Evolutionary conservation across 2,329 filamentous ascomycete species (phyloP), one percentile per base, ranked within the genome.

Genomic region (Cladosporium sp.): DNA sequence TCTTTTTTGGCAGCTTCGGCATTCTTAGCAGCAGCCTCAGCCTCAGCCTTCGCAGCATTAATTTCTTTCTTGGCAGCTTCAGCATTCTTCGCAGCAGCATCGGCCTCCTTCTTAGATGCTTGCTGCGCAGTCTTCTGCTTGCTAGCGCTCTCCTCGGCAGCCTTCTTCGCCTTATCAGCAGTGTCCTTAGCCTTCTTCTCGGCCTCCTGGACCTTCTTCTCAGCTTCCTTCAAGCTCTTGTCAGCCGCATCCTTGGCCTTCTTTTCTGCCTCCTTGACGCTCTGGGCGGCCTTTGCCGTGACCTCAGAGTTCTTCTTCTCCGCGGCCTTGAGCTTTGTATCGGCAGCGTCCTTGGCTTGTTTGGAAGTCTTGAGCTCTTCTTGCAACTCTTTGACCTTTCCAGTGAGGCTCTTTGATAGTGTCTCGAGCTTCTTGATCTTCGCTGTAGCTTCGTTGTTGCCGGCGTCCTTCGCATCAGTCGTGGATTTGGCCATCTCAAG

Each of bases 261-360:
- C 56, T 74, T 74, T 56, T 77, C 76, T 19, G 82, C 82, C 4
- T 76, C 74, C 65, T 83, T 83, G 19, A 73, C 76, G 74, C 78
- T 85, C 80, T 72, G 63, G 19, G 40, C 40, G 12, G 52, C 52
- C 17, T 72, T 63, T 15, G 40, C 52, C 19, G 22, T 32, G 13
- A 20, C 52, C 20, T 55, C 40, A n/a, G 40, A 34, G 47, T 19
- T 20, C 28, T 55, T 55, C 52, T 47, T 44, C 73, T 44, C 40
- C 3, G 40, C 42, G 20, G 47, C 52, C 10, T 55, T 55, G 15
- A 34, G 6, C 44, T 61, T 54, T 17, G 35, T 48, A 24, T 58
- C 52, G 24, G 37, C 53, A 10, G 35, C 45, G 2, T 36, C 40
- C 44, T 55, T 45, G 24, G 22, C 36, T 24, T 32, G 32, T 19